Percentiles rank a stretch among this genome's conserved stretches.
Evolutionary conservation across 2,329 filamentous ascomycete genomes (phyloP).

Genomic region (Knufia fluminis): DNA sequence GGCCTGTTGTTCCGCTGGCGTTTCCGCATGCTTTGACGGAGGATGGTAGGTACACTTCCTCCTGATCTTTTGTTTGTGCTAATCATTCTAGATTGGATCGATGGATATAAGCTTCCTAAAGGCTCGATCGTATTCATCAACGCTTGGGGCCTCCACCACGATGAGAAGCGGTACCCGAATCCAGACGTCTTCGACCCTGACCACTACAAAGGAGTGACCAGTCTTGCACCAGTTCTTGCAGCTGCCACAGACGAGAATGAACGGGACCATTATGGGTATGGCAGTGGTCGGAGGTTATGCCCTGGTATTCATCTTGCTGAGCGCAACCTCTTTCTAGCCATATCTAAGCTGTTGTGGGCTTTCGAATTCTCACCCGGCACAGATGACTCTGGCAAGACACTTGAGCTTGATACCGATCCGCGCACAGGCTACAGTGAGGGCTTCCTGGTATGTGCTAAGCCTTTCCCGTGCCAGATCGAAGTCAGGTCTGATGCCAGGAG

Average conservation of each 20-base stretch:
- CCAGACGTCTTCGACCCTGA: constrained; percentile 24
- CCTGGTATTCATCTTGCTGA: constrained; percentile 40
- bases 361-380: constrained; percentile 20
- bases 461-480: constrained; percentile 9
- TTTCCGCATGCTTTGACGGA: constrained; percentile 44
- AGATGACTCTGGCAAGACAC: constrained; percentile 11
- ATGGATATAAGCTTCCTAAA: constrained; percentile 42
- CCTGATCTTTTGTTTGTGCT: neutral
- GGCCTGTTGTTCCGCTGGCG: constrained; percentile 41
- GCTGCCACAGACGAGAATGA: constrained; percentile 27
- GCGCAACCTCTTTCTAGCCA: constrained; percentile 39
- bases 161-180: constrained; percentile 25
- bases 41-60: constrained; percentile 26
- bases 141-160: constrained; percentile 27
- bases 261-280: constrained; percentile 23
- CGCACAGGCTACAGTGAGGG: constrained; percentile 14
- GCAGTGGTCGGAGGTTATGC: constrained; percentile 25
- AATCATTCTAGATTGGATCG: constrained; percentile 34
- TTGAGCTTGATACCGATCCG: constrained; percentile 13
- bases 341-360: constrained; percentile 45
- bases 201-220: constrained; percentile 27
- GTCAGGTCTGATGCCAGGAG: constrained; percentile 5
- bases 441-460: constrained; percentile 8
- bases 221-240: constrained; percentile 24
- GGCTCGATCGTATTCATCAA: constrained; percentile 36